Conservation (phyloP, 208 protist genomes). For the Crithidia sp. region DNA sequence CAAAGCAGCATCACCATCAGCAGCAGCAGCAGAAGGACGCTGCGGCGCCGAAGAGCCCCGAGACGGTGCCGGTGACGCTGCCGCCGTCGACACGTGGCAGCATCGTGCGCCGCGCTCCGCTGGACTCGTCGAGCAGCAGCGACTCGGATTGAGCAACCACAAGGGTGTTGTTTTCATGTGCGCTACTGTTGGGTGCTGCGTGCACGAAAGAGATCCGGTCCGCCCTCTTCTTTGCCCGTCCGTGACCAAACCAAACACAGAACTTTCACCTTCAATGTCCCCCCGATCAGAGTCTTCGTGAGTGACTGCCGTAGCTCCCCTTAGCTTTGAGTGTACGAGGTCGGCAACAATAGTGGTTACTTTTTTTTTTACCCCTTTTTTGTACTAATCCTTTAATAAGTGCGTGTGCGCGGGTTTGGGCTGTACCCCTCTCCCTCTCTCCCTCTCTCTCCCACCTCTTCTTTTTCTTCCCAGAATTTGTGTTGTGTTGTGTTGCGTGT, state of each 20-base stretch:
- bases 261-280: too few species aligned
- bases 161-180: background rate
- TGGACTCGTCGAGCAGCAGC: conserved; percentile 54
- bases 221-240: too few species aligned
- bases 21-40: conserved; percentile 6
- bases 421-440: background rate
- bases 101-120: conserved; percentile 27
- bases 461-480: background rate
- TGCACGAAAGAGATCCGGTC: too few species aligned
- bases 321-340: background rate
- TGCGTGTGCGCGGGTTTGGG: background rate
- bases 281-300: too few species aligned
- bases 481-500: background rate
- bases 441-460: background rate
- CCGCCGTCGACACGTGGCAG: conserved; percentile 27
- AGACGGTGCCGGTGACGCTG: conserved; percentile 32
- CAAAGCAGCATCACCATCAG: conserved; percentile 20
- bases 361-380: background rate
- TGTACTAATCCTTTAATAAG: background rate
- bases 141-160: conserved; percentile 24
- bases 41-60: conserved; percentile 5
- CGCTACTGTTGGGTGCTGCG: too few species aligned
- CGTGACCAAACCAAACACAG: too few species aligned
- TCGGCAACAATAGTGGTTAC: background rate
- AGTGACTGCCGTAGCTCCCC: too few species aligned